Conservation (phyloP, 306 rosid genomes). For the Dryas octopetala region DNA sequence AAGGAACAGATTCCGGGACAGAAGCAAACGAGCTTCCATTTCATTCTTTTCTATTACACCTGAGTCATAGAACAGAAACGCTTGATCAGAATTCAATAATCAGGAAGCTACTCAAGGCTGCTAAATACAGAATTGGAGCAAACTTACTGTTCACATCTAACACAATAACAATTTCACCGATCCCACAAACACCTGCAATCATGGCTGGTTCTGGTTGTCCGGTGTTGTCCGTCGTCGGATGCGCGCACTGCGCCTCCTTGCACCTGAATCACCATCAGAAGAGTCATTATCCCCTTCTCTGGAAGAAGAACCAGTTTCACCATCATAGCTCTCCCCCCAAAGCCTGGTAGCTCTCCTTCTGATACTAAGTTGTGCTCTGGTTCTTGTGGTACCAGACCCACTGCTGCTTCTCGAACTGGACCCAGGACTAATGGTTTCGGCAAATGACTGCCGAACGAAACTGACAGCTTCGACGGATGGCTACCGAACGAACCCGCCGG, state of each 20-base stretch:
- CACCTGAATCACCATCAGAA: conserved; percentile 76
- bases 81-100: neutral
- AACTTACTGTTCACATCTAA: conserved; percentile 40
- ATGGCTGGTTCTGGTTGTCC: conserved; percentile 54
- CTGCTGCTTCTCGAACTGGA: conserved; percentile 50
- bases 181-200: conserved; percentile 30
- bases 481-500: too few species aligned
- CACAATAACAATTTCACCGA: conserved; percentile 27
- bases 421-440: too few species aligned
- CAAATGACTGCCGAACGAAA: too few species aligned
- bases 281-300: conserved; percentile 77
- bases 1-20: conserved; percentile 10
- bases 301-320: conserved; percentile 73
- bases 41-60: conserved; percentile 29
- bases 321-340: conserved; percentile 85
- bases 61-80: conserved; percentile 25
- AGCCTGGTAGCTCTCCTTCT: conserved; percentile 72
- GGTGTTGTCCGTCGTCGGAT: conserved; percentile 61
- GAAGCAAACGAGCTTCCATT: conserved; percentile 25
- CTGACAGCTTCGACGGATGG: too few species aligned
- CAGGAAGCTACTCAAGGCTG: conserved; percentile 9
- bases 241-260: conserved; percentile 54
- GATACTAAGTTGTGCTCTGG: conserved; percentile 69
- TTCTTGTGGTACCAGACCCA: conserved; percentile 67
- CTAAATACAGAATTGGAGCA: conserved; percentile 13